Percentiles rank a stretch among this genome's conserved stretches.
phyloP scores from a whole-genome alignment of 495 filamentous ascomycete genomes.

The Acidiella bohemica region DNA sequence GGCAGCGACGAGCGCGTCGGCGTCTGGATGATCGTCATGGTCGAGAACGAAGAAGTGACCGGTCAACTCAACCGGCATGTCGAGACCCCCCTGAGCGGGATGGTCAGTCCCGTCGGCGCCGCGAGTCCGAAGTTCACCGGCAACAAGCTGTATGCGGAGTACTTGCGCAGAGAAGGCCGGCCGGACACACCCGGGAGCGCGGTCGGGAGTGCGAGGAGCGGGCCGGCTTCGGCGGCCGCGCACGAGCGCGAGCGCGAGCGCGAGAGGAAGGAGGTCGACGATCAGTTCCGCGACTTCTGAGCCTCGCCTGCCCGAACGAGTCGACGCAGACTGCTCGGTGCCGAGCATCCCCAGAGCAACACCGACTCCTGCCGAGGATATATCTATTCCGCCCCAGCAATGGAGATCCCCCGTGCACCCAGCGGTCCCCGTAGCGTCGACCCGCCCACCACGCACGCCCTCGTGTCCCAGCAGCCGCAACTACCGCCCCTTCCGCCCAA shows the following conservation, averaged over 20 bases:
- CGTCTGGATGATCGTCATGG: constrained; percentile 53
- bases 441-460: neutral
- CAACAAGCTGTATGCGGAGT: constrained; percentile 27
- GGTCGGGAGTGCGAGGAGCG: constrained; percentile 1
- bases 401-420: too few relatives aligned
- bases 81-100: neutral
- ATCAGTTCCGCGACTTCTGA: constrained; percentile 17
- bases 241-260: neutral
- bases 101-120: constrained; percentile 12
- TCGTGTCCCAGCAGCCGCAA: too few relatives aligned
- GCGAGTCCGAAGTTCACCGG: constrained; percentile 18
- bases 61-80: constrained; percentile 12
- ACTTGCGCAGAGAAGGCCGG: constrained; percentile 21
- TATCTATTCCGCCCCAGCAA: too few relatives aligned
- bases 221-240: too few relatives aligned
- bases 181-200: neutral
- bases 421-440: neutral
- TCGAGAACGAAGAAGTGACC: constrained; percentile 36
- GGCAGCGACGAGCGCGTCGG: constrained; percentile 45
- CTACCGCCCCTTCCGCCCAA: too few relatives aligned
- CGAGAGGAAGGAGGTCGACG: constrained; percentile 14
- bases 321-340: neutral
- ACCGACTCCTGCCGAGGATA: too few relatives aligned
- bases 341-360: neutral
- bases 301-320: neutral